Base-by-base conservation (phyloP, 768 basidiomycete genomes). In the Tricholoma sp. region DNA sequence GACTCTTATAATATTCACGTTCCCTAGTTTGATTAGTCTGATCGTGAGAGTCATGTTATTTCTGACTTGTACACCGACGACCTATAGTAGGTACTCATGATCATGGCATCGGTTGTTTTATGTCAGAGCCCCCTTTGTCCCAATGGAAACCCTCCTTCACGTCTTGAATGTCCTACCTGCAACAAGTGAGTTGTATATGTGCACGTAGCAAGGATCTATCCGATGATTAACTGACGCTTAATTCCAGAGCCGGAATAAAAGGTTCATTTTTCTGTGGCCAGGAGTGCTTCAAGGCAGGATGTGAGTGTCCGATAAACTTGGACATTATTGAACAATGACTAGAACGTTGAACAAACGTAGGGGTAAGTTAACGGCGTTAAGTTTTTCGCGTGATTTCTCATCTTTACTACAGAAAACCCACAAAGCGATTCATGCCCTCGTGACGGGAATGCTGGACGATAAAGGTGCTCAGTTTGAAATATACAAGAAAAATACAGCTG, bases 241-340 rank as follows among this genome's bases (percentile, higher is more conserved):
- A 24, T 57, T 58, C 36, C 61, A 93, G 91, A 68, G 77, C 93
- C 33, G 89, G 88, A 52, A 87, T 94, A 60, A 80, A 78, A 49
- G 89, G 91, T 31, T 93, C 91, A 32, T 90, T 88, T 68, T 98
- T 95, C 74, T 98, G 96, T 61, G 85, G 86, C 24, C 96, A 98
- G 71, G 92, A 91, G 51, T 98, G 96, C 74, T 98, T 98, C 83
- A 98, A 97, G 72, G 81, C 86, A 48, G 88, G 83, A 70, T 98
- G 96, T 95, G 70, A 77, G 94, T 78, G n/a, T 37, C 6, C 17
- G 17, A 5, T 37, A 50, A 53, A 50, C 15, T 48, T 34, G 15
- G 44, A 37, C 49, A 28, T 32, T 39, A 37, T 52, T 48, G 32
- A 53, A 56, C 48, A 51, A 50, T 34, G 31, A 20, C 36, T 49